Evolutionary conservation across 2,329 filamentous ascomycete species (phyloP), one percentile per base, ranked within the genome.

Genomic region (Verticillium alfalfae): DNA sequence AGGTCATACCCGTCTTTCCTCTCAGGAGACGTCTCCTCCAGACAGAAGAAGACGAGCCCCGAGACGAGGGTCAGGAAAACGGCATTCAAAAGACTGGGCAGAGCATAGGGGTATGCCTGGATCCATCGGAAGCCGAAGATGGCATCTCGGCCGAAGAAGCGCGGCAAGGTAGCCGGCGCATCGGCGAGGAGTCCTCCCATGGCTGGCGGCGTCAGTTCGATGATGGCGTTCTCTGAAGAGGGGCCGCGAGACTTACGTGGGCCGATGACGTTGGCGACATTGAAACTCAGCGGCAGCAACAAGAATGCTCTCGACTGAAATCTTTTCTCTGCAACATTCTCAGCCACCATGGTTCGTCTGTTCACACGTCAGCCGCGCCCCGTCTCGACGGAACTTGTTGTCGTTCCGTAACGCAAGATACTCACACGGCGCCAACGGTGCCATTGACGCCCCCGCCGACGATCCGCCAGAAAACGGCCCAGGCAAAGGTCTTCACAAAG

Each of bases 111-210:
- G 73, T 86, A 91, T 58, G 76, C 74, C 22, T 75, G 78, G 79
- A 90, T 85, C 86, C 89, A 90, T 64, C 79, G 74, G 1, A 87
- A 86, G 0, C 86, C 87, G 56, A 90, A 71, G 0, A 79, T 64
- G 0, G 85, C 85, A 0, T 79, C 81, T 3, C 84, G 80, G 0
- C 86, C 88, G 68, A 92, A 91, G 0, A 89, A 60, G 0, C 73
- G 72, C 0, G 89, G 88, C 69, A 90, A 84, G 10, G 77, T 88
- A 7, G 76, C 78, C 6, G 83, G 78, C 0, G 89, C 88, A 67
- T 91, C 86, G 15, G 89, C 88, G 34, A 92, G 75, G 58, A 89
- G 72, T 38, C 89, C 89, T 56, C 89, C 88, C 75, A 88, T 78
- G 56, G 80, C 79, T 81, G 57, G 12, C 18, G 18, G 18, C 12